A percentile compares a stretch with the other conserved stretches of the same genome.
Evolutionary conservation across 345 rosid genomes (phyloP).

Genomic region (Durio zibethinus): DNA sequence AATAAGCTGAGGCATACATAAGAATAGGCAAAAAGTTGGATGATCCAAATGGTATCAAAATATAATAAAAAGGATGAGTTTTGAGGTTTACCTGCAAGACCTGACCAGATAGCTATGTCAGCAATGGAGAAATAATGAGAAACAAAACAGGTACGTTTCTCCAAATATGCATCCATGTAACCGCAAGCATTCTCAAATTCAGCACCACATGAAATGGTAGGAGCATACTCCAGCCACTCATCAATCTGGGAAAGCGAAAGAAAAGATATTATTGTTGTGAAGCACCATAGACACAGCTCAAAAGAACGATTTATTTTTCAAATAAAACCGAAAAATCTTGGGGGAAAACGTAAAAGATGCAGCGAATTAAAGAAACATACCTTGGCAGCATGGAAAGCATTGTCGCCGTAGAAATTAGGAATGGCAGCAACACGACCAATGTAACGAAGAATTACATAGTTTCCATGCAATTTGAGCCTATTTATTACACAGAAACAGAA

Average conservation of each 20-base stretch:
- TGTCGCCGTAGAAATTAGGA: constrained; percentile 2
- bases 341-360: neutral
- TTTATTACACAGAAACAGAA: neutral
- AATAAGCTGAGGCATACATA: neutral
- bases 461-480: constrained; percentile 6
- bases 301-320: neutral
- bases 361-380: neutral
- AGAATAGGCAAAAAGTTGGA: neutral
- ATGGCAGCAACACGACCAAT: neutral
- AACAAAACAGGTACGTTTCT: constrained; percentile 60
- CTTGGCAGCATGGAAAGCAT: neutral
- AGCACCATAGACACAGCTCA: neutral
- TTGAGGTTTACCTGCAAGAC: constrained; percentile 59
- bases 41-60: neutral
- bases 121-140: constrained; percentile 70
- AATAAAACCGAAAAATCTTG: neutral
- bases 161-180: constrained; percentile 50
- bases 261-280: neutral
- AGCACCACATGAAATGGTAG: constrained; percentile 63
- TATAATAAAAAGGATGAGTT: neutral
- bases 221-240: constrained; percentile 75
- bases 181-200: constrained; percentile 78
- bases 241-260: constrained; percentile 51
- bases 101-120: constrained; percentile 85
- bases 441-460: constrained; percentile 3